phyloP scores from a whole-genome alignment of 768 basidiomycete species.

The Cystobasidiopsis lactophilus region DNA sequence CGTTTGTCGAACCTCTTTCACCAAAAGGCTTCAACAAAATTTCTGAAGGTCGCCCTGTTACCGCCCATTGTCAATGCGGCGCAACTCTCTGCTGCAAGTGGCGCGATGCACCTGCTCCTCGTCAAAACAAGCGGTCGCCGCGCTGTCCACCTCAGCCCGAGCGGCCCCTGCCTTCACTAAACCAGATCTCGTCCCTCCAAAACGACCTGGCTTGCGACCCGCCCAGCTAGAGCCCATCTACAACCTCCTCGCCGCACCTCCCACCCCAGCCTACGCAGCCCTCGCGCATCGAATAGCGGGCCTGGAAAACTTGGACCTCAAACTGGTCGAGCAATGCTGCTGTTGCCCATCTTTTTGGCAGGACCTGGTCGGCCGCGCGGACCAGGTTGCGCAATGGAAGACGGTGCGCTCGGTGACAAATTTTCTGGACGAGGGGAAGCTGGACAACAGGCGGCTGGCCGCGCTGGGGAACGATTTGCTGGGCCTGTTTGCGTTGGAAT shows the following conservation, averaged over 20 bases:
- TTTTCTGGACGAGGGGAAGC: constrained; percentile 4
- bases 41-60: too few species aligned
- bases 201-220: too few species aligned
- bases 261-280: constrained; percentile 5
- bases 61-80: too few species aligned
- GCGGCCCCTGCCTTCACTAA: too few species aligned
- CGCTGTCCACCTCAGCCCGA: too few species aligned
- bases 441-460: constrained; percentile 53
- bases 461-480: constrained; percentile 65
- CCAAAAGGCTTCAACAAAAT: too few species aligned
- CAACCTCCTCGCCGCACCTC: not conserved
- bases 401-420: not conserved
- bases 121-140: too few species aligned
- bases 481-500: constrained; percentile 73
- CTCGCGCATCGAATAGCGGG: constrained; percentile 7
- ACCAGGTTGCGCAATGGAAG: not conserved
- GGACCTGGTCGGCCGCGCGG: constrained; percentile 3
- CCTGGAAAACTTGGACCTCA: not conserved
- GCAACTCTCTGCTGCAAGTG: too few species aligned
- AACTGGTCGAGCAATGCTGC: constrained; percentile 8
- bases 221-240: too few species aligned
- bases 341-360: constrained; percentile 7
- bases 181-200: too few species aligned
- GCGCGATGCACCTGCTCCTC: too few species aligned
- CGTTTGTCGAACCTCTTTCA: too few species aligned